These are phyloP conservation scores for Fusarium domesticum DNA, from an alignment of 2,329 filamentous ascomycete genomes.

Conservation along the genomic window DNA sequence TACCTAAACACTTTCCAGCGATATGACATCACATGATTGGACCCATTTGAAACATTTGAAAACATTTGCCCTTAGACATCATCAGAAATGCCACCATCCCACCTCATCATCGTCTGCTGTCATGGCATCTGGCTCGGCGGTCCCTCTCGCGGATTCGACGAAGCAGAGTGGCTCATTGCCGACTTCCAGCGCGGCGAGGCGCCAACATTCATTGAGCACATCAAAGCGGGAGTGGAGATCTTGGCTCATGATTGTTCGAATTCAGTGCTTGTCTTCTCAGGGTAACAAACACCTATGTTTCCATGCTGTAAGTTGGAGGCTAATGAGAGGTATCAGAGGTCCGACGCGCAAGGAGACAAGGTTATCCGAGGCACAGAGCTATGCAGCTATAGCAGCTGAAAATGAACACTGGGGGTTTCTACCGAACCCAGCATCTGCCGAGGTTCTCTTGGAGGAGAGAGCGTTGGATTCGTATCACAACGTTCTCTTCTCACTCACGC, in stretches of 20 bases:
- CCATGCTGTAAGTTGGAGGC: neutral
- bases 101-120: slow-evolving; percentile 78
- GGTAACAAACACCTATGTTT: slow-evolving; percentile 40
- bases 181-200: slow-evolving; percentile 76
- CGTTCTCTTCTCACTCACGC: slow-evolving; percentile 67
- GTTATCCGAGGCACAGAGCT: slow-evolving; percentile 61
- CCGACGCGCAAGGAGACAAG: slow-evolving; percentile 57
- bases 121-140: slow-evolving; percentile 74
- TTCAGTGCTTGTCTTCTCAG: slow-evolving; percentile 67
- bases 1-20: no score
- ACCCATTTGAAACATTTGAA: slow-evolving; percentile 16
- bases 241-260: slow-evolving; percentile 43
- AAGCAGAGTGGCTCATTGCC: slow-evolving; percentile 70
- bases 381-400: slow-evolving; percentile 50
- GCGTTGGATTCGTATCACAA: slow-evolving; percentile 88
- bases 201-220: slow-evolving; percentile 74
- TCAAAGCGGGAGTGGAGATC: slow-evolving; percentile 59
- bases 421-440: slow-evolving; percentile 8
- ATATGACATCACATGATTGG: slow-evolving; percentile 34
- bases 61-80: slow-evolving; percentile 4
- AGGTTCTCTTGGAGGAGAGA: slow-evolving; percentile 60
- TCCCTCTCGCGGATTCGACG: slow-evolving; percentile 47
- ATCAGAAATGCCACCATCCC: slow-evolving; percentile 33
- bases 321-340: slow-evolving; percentile 44
- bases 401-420: slow-evolving; percentile 47